phyloP scores from a whole-genome alignment of 2,329 filamentous ascomycete genomes.

The Trichoderma arundinaceum region DNA sequence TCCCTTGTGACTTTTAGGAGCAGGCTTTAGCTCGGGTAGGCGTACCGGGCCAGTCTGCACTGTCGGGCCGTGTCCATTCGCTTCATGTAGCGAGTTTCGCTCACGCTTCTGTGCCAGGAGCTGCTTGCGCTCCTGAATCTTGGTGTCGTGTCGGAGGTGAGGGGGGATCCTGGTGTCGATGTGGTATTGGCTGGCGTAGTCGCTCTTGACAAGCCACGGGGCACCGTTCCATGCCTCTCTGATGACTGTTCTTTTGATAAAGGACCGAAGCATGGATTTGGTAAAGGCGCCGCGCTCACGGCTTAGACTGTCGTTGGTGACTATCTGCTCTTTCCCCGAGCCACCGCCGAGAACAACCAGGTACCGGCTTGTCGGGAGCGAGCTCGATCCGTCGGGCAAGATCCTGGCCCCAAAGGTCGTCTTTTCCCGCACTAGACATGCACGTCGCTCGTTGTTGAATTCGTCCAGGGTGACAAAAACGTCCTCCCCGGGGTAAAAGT shows the following conservation, averaged over 20 bases:
- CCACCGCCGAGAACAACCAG: conserved; percentile 72
- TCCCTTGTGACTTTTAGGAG: conserved; percentile 70
- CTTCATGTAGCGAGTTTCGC: conserved; percentile 49
- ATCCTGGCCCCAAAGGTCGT: conserved; percentile 69
- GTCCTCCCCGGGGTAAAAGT: conserved; percentile 88
- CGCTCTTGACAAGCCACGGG: conserved; percentile 90
- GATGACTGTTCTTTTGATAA: conserved; percentile 93
- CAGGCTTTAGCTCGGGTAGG: conserved; percentile 75
- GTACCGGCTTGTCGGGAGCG: conserved; percentile 77
- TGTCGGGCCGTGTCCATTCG: conserved; percentile 47
- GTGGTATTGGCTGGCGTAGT: conserved; percentile 81
- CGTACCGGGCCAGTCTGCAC: conserved; percentile 57
- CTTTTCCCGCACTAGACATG: conserved; percentile 84
- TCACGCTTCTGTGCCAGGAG: conserved; percentile 69
- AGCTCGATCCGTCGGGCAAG: conserved; percentile 70
- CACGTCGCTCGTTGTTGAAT: conserved; percentile 67
- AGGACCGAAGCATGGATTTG: conserved; percentile 89
- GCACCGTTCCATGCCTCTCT: conserved; percentile 95
- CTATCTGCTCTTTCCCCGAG: conserved; percentile 73
- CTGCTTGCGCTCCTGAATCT: conserved; percentile 77
- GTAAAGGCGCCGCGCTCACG: conserved; percentile 92
- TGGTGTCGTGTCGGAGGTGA: conserved; percentile 81
- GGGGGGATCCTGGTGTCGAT: conserved; percentile 87
- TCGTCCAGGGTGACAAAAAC: conserved; percentile 75
- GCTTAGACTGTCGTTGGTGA: conserved; percentile 80